These are phyloP conservation scores for Boletus eberwhitei DNA, from an alignment of 768 basidiomycete species.

Conservation along the genomic window DNA sequence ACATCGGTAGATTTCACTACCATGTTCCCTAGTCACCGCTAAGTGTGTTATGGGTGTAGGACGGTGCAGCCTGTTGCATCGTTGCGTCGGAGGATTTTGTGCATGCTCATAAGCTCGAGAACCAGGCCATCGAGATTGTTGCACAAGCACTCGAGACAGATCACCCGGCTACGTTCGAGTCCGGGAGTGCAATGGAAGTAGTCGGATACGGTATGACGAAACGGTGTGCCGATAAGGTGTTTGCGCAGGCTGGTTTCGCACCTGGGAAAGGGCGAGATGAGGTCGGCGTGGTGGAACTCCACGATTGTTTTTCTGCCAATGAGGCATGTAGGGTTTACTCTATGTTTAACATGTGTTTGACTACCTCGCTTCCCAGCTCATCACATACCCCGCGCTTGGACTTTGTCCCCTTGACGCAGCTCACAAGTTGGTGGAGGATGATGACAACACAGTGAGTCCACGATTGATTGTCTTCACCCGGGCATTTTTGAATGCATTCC, in stretches of 20 bases:
- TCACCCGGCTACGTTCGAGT: slow-evolving; percentile 59
- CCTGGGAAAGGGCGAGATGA: slow-evolving; percentile 62
- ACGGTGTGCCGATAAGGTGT: slow-evolving; percentile 63
- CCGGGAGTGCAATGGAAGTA: slow-evolving; percentile 70
- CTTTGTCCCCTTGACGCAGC: slow-evolving; percentile 66
- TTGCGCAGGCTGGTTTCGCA: slow-evolving; percentile 65
- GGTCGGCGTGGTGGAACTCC: slow-evolving; percentile 82
- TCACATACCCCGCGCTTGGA: slow-evolving; percentile 79
- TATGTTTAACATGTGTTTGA: background rate
- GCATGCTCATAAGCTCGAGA: slow-evolving; percentile 65
- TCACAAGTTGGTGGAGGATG: slow-evolving; percentile 66
- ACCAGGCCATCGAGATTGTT: slow-evolving; percentile 84
- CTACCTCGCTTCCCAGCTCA: slow-evolving; percentile 45
- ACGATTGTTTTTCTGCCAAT: slow-evolving; percentile 83
- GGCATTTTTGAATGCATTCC: background rate
- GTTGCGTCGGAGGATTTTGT: slow-evolving; percentile 81
- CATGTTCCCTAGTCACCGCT: background rate
- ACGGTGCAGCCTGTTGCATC: slow-evolving; percentile 74
- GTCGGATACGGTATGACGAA: slow-evolving; percentile 81
- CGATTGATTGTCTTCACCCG: background rate
- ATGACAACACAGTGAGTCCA: slow-evolving; percentile 69
- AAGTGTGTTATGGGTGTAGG: slow-evolving; percentile 45
- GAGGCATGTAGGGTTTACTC: slow-evolving; percentile 45
- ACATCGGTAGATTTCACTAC: slow-evolving; percentile 52
- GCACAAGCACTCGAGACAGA: slow-evolving; percentile 67